Conservation (phyloP, 106 monocot species). For the Apostasia ramifera region DNA sequence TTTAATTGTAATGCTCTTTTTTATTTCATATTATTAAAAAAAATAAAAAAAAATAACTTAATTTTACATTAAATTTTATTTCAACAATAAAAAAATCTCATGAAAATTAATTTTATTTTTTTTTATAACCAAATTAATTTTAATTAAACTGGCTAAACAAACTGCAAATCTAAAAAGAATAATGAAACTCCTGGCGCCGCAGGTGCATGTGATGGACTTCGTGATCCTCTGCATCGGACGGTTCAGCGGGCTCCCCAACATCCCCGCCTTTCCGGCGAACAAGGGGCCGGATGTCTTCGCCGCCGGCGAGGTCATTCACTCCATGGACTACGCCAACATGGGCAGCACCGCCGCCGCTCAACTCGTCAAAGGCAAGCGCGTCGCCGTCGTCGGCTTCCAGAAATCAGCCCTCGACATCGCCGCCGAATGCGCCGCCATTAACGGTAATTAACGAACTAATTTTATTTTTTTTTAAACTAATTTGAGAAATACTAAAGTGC, state of each 20-base stretch:
- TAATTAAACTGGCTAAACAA: too few relatives aligned
- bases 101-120: too few relatives aligned
- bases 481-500: background rate
- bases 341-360: constrained; percentile 7
- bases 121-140: too few relatives aligned
- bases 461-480: background rate
- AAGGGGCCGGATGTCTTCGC: constrained; percentile 47
- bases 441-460: constrained; percentile 23
- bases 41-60: too few relatives aligned
- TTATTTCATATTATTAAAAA: too few relatives aligned
- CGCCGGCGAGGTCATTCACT: constrained; percentile 42
- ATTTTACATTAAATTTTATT: too few relatives aligned
- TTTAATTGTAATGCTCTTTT: too few relatives aligned
- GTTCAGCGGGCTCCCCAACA: constrained; percentile 45
- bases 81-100: too few relatives aligned
- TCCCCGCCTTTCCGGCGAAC: constrained; percentile 37
- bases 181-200: background rate
- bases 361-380: constrained; percentile 40
- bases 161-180: too few relatives aligned
- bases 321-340: constrained; percentile 58
- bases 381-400: constrained; percentile 42
- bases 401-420: constrained; percentile 61
- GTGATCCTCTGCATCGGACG: constrained; percentile 48
- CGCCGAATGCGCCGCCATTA: constrained; percentile 36
- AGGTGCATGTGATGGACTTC: constrained; percentile 43